A percentile compares a stretch with the other conserved stretches of the same genome.
phyloP scores from a whole-genome alignment of 2,329 filamentous ascomycete genomes.

The Orbilia blumenaviensis region DNA sequence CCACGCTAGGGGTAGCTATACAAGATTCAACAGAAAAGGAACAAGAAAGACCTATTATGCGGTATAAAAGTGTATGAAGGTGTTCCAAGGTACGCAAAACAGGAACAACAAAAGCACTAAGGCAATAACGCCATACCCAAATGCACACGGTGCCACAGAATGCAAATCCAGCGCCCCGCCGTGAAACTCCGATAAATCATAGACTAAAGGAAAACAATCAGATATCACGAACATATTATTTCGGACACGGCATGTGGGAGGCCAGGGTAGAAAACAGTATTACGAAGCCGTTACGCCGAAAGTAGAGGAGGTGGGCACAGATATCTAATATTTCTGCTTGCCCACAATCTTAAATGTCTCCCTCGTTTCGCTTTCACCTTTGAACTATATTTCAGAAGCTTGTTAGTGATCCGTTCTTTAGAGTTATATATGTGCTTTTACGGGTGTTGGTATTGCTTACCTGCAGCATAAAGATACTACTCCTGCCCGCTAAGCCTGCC shows the following conservation, averaged over 20 bases:
- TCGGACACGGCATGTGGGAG: not conserved
- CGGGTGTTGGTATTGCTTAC: conserved; percentile 57
- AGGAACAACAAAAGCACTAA: not conserved
- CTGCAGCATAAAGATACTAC: conserved; percentile 73
- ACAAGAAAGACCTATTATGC: conserved; percentile 19
- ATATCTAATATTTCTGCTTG: conserved; percentile 65
- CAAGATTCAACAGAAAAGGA: not conserved
- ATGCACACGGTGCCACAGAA: conserved; percentile 34
- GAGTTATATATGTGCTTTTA: not conserved
- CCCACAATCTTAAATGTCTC: conserved; percentile 68
- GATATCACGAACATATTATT: not conserved
- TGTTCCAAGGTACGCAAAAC: conserved; percentile 1
- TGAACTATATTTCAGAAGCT: conserved; percentile 61
- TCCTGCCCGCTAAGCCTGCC: conserved; percentile 68
- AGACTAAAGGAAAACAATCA: conserved; percentile 1
- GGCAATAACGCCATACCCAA: conserved; percentile 54
- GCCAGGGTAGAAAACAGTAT: not conserved
- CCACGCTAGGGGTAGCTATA: conserved; percentile 21
- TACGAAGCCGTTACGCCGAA: not conserved
- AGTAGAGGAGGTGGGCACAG: not conserved
- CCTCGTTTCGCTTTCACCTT: conserved; percentile 66
- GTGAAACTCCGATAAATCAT: conserved; percentile 32
- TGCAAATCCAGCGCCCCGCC: conserved; percentile 20
- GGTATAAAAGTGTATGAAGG: conserved; percentile 4
- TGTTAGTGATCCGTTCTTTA: conserved; percentile 11